A percentile compares a stretch with the other conserved stretches of the same genome.
These are phyloP conservation scores for Sporothrix brasiliensis DNA, from an alignment of 2,329 filamentous ascomycete species.

Conservation along the genomic window DNA sequence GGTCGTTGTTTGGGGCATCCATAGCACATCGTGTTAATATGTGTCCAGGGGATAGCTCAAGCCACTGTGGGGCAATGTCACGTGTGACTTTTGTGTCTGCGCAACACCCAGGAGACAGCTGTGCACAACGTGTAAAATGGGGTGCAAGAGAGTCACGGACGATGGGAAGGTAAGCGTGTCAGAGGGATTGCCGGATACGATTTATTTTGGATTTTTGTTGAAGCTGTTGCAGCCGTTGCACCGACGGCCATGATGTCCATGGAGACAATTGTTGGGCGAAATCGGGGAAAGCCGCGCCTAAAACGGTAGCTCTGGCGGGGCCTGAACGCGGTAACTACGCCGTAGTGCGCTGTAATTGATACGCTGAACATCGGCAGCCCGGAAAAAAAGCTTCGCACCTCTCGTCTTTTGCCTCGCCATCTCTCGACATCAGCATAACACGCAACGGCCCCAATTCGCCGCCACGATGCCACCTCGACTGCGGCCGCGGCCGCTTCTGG, in stretches of 20 bases:
- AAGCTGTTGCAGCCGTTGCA: background rate
- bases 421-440: background rate
- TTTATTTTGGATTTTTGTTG: background rate
- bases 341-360: constrained; percentile 1
- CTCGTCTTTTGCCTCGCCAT: background rate
- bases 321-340: background rate
- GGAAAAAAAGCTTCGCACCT: constrained; percentile 20
- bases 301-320: constrained; percentile 2
- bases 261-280: background rate
- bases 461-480: constrained; percentile 42
- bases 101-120: background rate
- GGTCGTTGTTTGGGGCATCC: background rate
- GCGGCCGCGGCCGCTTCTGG: constrained; percentile 33
- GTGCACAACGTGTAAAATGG: background rate
- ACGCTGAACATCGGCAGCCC: constrained; percentile 1
- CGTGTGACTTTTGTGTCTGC: constrained; percentile 7
- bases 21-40: constrained; percentile 2
- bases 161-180: background rate
- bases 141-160: background rate
- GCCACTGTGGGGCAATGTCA: constrained; percentile 22
- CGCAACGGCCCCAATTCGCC: constrained; percentile 9
- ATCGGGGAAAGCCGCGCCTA: constrained; percentile 17
- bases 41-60: constrained; percentile 9
- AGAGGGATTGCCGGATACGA: background rate
- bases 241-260: constrained; percentile 2